Percentiles rank a stretch among this genome's conserved stretches.
Evolutionary conservation across 2,329 filamentous ascomycete species (phyloP).

Genomic region (Xylaria sp.): DNA sequence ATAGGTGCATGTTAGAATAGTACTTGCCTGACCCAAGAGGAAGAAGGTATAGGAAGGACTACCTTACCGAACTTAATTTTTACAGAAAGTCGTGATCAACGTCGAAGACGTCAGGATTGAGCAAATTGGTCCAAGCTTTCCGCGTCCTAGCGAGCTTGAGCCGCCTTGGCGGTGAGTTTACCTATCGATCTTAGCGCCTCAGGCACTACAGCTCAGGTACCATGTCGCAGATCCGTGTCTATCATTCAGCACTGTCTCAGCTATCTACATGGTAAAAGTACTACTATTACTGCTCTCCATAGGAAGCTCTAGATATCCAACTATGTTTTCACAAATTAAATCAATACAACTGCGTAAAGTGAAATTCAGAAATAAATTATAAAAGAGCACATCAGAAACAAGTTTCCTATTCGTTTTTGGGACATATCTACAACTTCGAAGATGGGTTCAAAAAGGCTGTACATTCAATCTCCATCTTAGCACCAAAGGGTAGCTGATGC

Average conservation of each 20-base stretch:
- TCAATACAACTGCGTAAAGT: background rate
- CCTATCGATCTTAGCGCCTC: background rate
- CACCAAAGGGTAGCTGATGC: constrained; percentile 75
- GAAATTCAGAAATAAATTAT: no score
- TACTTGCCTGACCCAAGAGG: no score
- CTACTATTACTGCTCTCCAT: background rate
- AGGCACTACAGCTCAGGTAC: background rate
- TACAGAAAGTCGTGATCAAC: constrained; percentile 14
- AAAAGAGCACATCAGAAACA: background rate
- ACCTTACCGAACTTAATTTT: no score
- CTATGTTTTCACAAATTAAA: background rate
- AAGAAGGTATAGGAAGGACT: no score
- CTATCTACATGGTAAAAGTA: background rate
- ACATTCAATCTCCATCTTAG: constrained; percentile 81
- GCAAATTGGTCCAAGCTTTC: constrained; percentile 21
- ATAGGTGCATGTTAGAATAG: background rate
- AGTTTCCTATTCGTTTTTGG: background rate
- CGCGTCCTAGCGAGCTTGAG: background rate
- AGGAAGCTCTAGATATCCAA: background rate
- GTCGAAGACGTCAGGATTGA: constrained; percentile 25
- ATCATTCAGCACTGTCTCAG: background rate
- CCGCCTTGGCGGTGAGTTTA: background rate
- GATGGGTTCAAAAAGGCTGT: constrained; percentile 58
- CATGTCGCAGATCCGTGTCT: constrained; percentile 6
- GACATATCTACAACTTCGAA: constrained; percentile 37